A percentile compares a stretch with the other conserved stretches of the same genome.
Evolutionary conservation across 1,139 yeast genomes (phyloP).

Genomic region (Yamadazyma friedrichii): DNA sequence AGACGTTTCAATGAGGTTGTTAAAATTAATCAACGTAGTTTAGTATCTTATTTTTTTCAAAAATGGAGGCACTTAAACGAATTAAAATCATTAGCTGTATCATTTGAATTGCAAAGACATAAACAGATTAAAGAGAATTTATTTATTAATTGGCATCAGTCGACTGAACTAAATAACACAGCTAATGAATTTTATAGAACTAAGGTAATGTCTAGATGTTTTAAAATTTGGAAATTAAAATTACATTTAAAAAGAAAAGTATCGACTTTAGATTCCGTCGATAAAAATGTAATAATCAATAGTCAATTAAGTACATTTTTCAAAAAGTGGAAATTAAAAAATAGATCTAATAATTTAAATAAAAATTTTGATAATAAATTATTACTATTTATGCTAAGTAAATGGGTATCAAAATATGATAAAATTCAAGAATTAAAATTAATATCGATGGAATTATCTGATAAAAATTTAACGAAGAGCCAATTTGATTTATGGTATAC

Average conservation of each 20-base stretch:
- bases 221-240: conserved; percentile 18
- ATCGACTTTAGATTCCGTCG: not conserved
- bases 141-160: conserved; percentile 15
- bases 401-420: not conserved
- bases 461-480: not conserved
- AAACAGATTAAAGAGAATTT: conserved; percentile 7
- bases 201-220: conserved; percentile 5
- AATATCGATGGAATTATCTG: not conserved
- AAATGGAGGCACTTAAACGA: conserved; percentile 14
- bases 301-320: conserved; percentile 1
- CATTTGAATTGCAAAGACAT: conserved; percentile 7
- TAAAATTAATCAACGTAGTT: not conserved
- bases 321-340: conserved; percentile 5
- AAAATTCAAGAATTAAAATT: not conserved
- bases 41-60: conserved; percentile 9
- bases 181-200: conserved; percentile 15
- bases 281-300: not conserved
- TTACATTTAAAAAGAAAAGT: conserved; percentile 1
- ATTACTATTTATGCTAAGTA: not conserved
- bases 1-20: conserved; percentile 4
- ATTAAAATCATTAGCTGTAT: conserved; percentile 5
- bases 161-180: conserved; percentile 1
- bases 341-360: not conserved
- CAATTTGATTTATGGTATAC: conserved; percentile 6
- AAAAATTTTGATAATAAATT: conserved; percentile 1